These are phyloP conservation scores for Irpex sp. DNA, from an alignment of 1,284 basidiomycete genomes.

Conservation along the genomic window DNA sequence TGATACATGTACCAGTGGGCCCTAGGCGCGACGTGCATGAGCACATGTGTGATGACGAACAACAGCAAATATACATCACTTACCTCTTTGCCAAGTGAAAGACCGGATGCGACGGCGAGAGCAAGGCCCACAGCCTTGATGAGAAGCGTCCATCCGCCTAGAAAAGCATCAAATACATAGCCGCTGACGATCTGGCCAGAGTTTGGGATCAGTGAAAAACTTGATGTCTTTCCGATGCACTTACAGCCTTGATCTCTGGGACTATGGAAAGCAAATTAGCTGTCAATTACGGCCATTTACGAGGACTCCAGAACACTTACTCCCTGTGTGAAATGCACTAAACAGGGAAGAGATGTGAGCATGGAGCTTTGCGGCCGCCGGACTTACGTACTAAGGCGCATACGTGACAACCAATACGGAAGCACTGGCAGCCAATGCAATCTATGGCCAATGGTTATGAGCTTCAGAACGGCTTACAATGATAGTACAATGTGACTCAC, in stretches of 20 bases:
- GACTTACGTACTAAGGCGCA: constrained; percentile 58
- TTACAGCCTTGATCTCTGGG: constrained; percentile 74
- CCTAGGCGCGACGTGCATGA: constrained; percentile 32
- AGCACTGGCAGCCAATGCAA: constrained; percentile 61
- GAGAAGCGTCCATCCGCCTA: constrained; percentile 70
- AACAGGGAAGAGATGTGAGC: neutral
- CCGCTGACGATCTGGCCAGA: constrained; percentile 60
- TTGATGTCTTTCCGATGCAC: constrained; percentile 18
- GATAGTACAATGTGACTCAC: constrained; percentile 34
- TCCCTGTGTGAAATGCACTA: constrained; percentile 77
- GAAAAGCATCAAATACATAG: constrained; percentile 68
- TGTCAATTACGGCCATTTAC: neutral
- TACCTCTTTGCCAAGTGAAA: constrained; percentile 75
- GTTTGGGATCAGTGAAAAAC: neutral
- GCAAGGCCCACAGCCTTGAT: constrained; percentile 79
- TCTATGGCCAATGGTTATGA: constrained; percentile 31
- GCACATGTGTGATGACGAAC: neutral
- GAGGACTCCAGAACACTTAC: constrained; percentile 32
- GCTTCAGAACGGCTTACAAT: neutral
- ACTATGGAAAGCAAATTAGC: constrained; percentile 34
- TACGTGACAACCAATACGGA: constrained; percentile 62
- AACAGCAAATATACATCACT: constrained; percentile 2
- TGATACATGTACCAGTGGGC: constrained; percentile 68
- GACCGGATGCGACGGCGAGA: constrained; percentile 73
- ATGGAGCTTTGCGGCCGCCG: neutral